Evolutionary conservation across 1,284 basidiomycete genomes (phyloP), one percentile per base, ranked within the genome.

Genomic region (Irpex rosettiformis): DNA sequence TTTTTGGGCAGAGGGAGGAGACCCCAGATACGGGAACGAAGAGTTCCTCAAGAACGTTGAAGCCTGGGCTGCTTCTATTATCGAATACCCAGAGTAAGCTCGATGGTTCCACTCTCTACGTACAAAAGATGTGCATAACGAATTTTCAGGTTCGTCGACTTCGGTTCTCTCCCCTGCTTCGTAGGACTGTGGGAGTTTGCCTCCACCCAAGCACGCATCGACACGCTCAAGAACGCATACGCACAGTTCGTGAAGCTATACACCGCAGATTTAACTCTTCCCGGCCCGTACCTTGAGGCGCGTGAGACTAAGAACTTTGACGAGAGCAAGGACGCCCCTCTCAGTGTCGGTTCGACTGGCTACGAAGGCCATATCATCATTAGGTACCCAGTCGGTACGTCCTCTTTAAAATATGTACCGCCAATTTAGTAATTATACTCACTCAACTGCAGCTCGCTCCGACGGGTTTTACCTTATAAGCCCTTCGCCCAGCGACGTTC

Each of bases 181-280:
- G 21, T 54, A 18, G 52, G 53, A 11, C 11, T 54, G 16, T 54
- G 53, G 53, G 53, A 54, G 53, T 27, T 54, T 24, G 53, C 53
- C 10, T 18, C 28, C 11, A 54, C 53, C 18, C 30, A 30, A 13
- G 27, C 28, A 16, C 27, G 53, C 5, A 27, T 27, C 6, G 33
- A 54, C n/a, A 40, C 10, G 33, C 53, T 54, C 10, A 13, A 30
- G 28, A 30, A 13, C 2, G 53, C 53, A 13, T 54, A 45, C 24
- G 30, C 53, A 16, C 53, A 54, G 53, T 54, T 54, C 21, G 30
- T 40, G 11, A 29, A 18, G 33, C n/a, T 16, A 13, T 54, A 54
- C 33, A 54, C 53, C 13, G 11, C 11, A 27, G 28, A 30, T 18
- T 21, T 54, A 6, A 13, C 28, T 6, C 22, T 40, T 5, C 52